Evolutionary conservation across 371 early-diverging fungal genomes (phyloP).

Genomic region (Nematocida major): DNA sequence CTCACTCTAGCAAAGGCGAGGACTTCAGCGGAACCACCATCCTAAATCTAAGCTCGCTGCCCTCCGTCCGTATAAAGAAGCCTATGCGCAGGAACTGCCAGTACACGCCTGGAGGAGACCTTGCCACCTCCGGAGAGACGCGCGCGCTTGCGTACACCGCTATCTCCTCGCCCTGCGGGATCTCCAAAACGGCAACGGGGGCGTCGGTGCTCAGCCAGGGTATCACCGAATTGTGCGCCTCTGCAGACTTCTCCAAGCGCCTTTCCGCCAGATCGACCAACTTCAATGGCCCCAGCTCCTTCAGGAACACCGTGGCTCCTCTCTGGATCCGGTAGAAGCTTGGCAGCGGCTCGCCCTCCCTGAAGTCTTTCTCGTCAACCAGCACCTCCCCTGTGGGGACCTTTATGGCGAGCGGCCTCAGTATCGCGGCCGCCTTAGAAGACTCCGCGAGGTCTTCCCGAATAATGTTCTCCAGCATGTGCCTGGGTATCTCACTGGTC

Average conservation of each 20-base stretch:
- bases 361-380: constrained; percentile 27
- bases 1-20: constrained; percentile 20
- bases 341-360: not conserved
- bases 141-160: not conserved
- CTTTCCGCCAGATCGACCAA: not conserved
- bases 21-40: constrained; percentile 45
- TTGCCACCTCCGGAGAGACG: constrained; percentile 16
- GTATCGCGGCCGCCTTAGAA: constrained; percentile 17
- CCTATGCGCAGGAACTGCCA: constrained; percentile 45
- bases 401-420: not conserved
- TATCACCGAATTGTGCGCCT: constrained; percentile 10
- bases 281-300: constrained; percentile 24
- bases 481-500: constrained; percentile 77
- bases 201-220: constrained; percentile 17
- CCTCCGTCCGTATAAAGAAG: constrained; percentile 29
- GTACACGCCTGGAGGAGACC: constrained; percentile 13
- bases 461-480: constrained; percentile 82
- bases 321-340: constrained; percentile 29
- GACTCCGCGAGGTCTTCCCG: constrained; percentile 67
- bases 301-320: constrained; percentile 17
- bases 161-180: constrained; percentile 13
- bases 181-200: constrained; percentile 11
- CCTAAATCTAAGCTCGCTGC: constrained; percentile 8
- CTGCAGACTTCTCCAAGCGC: not conserved
- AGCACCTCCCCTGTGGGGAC: constrained; percentile 1